phyloP scores from a whole-genome alignment of 306 rosid genomes.

The Lagenaria siceraria region DNA sequence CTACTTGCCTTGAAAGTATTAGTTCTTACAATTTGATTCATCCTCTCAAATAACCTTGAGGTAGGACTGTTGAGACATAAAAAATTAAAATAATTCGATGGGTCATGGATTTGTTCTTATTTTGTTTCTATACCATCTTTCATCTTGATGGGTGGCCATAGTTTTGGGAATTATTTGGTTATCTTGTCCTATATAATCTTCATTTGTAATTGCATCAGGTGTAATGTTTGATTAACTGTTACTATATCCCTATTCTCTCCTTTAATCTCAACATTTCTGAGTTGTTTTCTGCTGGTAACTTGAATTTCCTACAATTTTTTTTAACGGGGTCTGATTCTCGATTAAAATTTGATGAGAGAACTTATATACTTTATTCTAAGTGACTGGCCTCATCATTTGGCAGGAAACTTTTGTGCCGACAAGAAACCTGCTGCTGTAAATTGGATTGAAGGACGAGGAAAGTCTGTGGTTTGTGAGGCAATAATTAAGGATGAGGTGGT shows the following conservation, averaged over 20 bases:
- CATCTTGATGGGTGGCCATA: neutral
- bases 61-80: neutral
- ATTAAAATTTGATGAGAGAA: neutral
- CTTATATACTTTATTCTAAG: neutral
- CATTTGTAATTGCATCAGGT: neutral
- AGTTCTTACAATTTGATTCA: neutral
- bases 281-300: neutral
- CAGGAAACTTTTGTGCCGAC: constrained; percentile 57
- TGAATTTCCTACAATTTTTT: neutral
- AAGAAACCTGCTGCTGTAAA: constrained; percentile 54
- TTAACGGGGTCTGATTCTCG: neutral
- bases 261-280: neutral
- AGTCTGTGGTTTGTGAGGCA: constrained; percentile 14
- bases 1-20: constrained; percentile 1
- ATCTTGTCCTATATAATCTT: neutral
- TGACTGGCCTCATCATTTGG: neutral
- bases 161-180: neutral
- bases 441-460: constrained; percentile 28
- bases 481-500: constrained; percentile 43
- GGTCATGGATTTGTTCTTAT: neutral
- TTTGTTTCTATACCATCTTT: neutral
- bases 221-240: neutral
- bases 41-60: neutral
- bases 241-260: neutral
- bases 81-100: neutral